Percentiles rank a stretch among this genome's conserved stretches.
These are phyloP conservation scores for Rhizopus sp. DNA, from an alignment of 371 early-diverging fungal species.

Conservation along the genomic window DNA sequence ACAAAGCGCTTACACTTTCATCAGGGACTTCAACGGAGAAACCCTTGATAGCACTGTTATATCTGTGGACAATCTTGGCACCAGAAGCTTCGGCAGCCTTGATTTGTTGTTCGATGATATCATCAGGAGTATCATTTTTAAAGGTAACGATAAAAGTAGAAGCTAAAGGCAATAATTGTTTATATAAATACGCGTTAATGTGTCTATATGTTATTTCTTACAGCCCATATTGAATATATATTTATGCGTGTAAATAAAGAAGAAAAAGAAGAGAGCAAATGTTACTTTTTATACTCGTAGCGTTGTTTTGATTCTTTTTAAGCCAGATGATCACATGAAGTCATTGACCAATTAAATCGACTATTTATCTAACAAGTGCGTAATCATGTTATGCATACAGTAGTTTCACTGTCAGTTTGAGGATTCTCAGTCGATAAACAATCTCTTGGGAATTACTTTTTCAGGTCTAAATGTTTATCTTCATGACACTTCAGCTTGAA, in stretches of 20 bases:
- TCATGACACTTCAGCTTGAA: too few species aligned
- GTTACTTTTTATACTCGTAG: neutral
- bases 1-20: conserved; percentile 25
- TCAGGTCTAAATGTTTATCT: too few species aligned
- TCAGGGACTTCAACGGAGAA: conserved; percentile 56
- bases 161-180: conserved; percentile 9
- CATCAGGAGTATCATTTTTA: conserved; percentile 44
- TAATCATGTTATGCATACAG: neutral
- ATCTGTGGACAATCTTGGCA: conserved; percentile 36
- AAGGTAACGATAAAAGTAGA: conserved; percentile 48
- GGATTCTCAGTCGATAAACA: too few species aligned
- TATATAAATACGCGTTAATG: neutral
- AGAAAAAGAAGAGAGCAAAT: neutral
- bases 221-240: neutral
- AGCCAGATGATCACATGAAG: conserved; percentile 8
- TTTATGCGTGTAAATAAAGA: neutral
- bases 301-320: neutral
- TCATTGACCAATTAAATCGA: neutral
- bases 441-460: too few species aligned
- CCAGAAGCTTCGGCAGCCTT: conserved; percentile 42
- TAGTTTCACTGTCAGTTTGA: too few species aligned
- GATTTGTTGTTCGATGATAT: conserved; percentile 42
- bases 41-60: conserved; percentile 43
- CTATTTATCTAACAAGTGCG: neutral
- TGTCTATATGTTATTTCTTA: neutral